Percentiles rank a stretch among this genome's conserved stretches.
These are phyloP conservation scores for Gnomoniopsis sp. DNA, from an alignment of 2,329 filamentous ascomycete genomes.

Conservation along the genomic window DNA sequence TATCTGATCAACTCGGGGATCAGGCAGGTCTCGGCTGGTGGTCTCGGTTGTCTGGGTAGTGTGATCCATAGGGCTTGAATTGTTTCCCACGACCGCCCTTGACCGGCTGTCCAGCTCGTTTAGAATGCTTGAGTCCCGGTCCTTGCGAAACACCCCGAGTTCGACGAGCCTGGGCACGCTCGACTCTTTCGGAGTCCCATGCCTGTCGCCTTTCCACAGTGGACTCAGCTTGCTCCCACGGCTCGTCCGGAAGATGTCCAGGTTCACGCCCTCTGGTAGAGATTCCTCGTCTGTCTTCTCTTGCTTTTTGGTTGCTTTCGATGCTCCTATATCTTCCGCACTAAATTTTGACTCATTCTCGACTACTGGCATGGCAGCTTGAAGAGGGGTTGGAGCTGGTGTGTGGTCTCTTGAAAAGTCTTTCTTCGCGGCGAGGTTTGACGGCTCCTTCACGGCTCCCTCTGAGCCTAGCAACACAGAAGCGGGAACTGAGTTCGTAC, in stretches of 20 bases:
- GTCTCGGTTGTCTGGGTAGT: neutral
- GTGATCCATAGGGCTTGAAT: neutral
- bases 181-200: neutral
- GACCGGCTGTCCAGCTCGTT: neutral
- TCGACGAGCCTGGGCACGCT: conserved; percentile 1
- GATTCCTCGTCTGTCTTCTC: neutral
- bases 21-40: neutral
- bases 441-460: neutral
- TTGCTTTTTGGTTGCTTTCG: neutral
- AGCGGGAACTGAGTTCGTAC: neutral
- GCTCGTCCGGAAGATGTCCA: conserved; percentile 17
- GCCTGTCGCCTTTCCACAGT: conserved; percentile 16
- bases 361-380: neutral
- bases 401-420: neutral
- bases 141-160: neutral
- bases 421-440: neutral
- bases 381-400: neutral
- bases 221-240: conserved; percentile 10
- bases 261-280: conserved; percentile 7
- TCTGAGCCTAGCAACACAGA: neutral
- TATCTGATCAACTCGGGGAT: neutral
- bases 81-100: neutral
- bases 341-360: neutral
- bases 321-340: neutral
- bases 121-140: conserved; percentile 1